Conservation (phyloP, 495 filamentous ascomycete genomes). For the Talaromyces borbonicus region DNA sequence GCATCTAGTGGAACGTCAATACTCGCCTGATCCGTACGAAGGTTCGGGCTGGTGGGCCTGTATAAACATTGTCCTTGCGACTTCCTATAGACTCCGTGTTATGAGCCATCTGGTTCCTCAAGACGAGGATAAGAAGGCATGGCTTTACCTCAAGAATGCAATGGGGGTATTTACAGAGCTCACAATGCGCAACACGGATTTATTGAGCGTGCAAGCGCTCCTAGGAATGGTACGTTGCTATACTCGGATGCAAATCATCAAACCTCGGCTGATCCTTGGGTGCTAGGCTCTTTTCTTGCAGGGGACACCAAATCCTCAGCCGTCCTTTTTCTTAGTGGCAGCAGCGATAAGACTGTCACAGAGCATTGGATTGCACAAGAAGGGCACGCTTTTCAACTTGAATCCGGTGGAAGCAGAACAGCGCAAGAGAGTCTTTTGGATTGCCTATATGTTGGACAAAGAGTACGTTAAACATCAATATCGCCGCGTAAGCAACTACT, state of each 20-base stretch:
- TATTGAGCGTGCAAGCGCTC: constrained; percentile 92
- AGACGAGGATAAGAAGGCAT: constrained; percentile 88
- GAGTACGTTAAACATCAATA: constrained; percentile 41
- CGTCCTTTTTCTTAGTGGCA: constrained; percentile 86
- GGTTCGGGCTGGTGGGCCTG: constrained; percentile 98
- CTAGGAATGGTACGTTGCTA: constrained; percentile 62
- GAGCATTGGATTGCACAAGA: constrained; percentile 90
- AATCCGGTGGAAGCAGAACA: constrained; percentile 90
- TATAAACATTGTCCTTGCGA: constrained; percentile 87
- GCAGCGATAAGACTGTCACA: constrained; percentile 88
- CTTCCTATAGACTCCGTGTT: constrained; percentile 83
- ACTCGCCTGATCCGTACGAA: constrained; percentile 85
- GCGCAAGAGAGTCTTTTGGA: constrained; percentile 95
- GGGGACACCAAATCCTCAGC: constrained; percentile 94
- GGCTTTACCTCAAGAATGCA: constrained; percentile 93
- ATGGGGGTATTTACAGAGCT: constrained; percentile 87
- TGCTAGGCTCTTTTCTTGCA: constrained; percentile 77
- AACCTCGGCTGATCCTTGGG: constrained; percentile 9
- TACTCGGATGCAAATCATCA: not conserved
- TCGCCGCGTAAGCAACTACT: constrained; percentile 7
- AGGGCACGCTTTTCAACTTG: constrained; percentile 81
- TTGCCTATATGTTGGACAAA: constrained; percentile 91
- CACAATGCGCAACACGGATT: constrained; percentile 90
- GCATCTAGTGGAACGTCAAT: constrained; percentile 88
- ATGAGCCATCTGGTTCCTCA: constrained; percentile 87